phyloP scores from a whole-genome alignment of 768 basidiomycete genomes.

The Serendipita sp. region DNA sequence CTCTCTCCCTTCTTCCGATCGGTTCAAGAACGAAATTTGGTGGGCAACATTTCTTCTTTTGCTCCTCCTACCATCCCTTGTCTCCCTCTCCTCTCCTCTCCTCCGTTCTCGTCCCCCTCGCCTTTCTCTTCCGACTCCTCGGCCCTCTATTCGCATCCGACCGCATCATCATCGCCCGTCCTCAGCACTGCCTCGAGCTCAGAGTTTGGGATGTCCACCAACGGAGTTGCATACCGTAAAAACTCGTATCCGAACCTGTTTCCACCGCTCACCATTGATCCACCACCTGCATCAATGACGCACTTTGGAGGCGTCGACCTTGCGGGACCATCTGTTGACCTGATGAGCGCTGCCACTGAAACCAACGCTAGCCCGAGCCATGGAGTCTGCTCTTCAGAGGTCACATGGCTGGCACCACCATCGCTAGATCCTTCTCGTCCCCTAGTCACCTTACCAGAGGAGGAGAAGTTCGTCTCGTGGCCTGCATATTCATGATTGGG shows the following conservation, averaged over 20 bases:
- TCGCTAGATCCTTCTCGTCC: not conserved
- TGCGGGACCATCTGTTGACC: not conserved
- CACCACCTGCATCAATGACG: not conserved
- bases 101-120: not conserved
- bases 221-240: not conserved
- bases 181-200: not conserved
- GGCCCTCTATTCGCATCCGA: not conserved
- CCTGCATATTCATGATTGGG: not conserved
- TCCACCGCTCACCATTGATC: not conserved
- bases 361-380: not conserved
- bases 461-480: slow-evolving; percentile 1
- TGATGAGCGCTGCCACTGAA: not conserved
- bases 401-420: not conserved
- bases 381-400: too few species aligned
- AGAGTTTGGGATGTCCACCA: not conserved
- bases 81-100: not conserved
- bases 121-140: not conserved
- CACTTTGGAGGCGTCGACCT: not conserved
- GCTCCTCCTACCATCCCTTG: not conserved
- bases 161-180: not conserved
- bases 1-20: slow-evolving; percentile 20
- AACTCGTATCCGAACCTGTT: not conserved
- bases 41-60: slow-evolving; percentile 29
- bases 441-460: not conserved
- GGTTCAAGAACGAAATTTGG: slow-evolving; percentile 32